A percentile compares a stretch with the other conserved stretches of the same genome.
phyloP scores from a whole-genome alignment of 2,329 filamentous ascomycete genomes.

The Phyllosticta paracitricarpa region DNA sequence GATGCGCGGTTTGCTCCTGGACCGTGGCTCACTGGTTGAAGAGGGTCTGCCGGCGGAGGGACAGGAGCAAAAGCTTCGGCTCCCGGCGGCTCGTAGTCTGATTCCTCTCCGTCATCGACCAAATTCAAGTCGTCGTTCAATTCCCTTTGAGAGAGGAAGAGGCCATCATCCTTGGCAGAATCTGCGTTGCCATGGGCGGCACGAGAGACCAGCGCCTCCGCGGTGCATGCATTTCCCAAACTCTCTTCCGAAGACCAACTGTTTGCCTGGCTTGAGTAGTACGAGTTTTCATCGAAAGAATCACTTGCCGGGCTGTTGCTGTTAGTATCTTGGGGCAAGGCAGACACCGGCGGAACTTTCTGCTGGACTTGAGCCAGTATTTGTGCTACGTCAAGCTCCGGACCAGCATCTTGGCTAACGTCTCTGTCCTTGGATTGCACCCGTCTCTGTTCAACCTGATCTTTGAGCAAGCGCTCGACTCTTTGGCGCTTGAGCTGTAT shows the following conservation, averaged over 20 bases:
- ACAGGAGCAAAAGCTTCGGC: conserved; percentile 25
- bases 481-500: conserved; percentile 69
- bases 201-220: neutral
- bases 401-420: conserved; percentile 36
- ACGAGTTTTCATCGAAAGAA: conserved; percentile 86
- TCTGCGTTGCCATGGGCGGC: conserved; percentile 2
- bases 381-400: conserved; percentile 32
- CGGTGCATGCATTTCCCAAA: conserved; percentile 20
- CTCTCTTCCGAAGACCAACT: conserved; percentile 52
- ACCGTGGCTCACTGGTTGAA: conserved; percentile 10
- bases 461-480: conserved; percentile 66
- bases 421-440: conserved; percentile 39
- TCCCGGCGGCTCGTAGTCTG: conserved; percentile 37
- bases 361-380: conserved; percentile 52
- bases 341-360: conserved; percentile 59
- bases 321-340: conserved; percentile 44
- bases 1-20: neutral
- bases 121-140: conserved; percentile 27
- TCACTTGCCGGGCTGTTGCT: conserved; percentile 59
- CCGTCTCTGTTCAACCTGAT: conserved; percentile 62
- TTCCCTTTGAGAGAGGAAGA: conserved; percentile 4
- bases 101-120: conserved; percentile 26
- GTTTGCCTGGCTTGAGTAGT: conserved; percentile 85
- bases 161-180: neutral
- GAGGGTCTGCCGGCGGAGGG: neutral